Percentiles rank a stretch among this genome's conserved stretches.
These are phyloP conservation scores for Xylaria sp. DNA, from an alignment of 2,329 filamentous ascomycete species.

Conservation along the genomic window DNA sequence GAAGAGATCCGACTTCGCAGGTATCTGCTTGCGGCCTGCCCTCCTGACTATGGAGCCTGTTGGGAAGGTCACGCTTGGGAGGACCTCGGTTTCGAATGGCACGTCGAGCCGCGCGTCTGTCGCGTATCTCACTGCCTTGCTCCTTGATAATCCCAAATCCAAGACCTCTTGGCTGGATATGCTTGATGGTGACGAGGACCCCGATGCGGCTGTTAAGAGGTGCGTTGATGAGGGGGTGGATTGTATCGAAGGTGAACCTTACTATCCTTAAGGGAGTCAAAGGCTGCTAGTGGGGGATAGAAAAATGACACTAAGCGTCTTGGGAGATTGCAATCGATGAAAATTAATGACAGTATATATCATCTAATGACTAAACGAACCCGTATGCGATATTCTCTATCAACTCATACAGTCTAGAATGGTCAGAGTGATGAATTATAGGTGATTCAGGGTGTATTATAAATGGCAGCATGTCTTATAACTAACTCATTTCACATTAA, in stretches of 20 bases:
- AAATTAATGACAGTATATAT: neutral
- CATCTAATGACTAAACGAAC: neutral
- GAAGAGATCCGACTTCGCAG: conserved; percentile 55
- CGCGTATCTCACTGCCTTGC: conserved; percentile 64
- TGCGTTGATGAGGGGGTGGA: conserved; percentile 62
- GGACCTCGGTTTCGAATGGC: conserved; percentile 52
- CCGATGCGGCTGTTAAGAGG: conserved; percentile 58
- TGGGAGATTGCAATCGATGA: neutral
- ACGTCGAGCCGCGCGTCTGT: conserved; percentile 67
- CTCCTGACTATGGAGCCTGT: conserved; percentile 60
- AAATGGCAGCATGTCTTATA: neutral
- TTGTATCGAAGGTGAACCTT: conserved; percentile 62
- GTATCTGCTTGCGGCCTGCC: conserved; percentile 65
- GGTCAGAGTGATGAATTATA: neutral
- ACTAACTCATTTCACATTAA: conserved; percentile 3
- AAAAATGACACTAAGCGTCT: neutral
- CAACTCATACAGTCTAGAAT: neutral
- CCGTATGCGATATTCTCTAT: neutral
- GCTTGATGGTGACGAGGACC: conserved; percentile 62
- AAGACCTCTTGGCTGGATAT: conserved; percentile 66
- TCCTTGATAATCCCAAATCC: conserved; percentile 61
- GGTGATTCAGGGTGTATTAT: neutral
- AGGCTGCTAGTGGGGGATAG: neutral
- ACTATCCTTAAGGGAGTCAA: conserved; percentile 46
- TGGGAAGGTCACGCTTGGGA: conserved; percentile 59